Evolutionary conservation across 2,329 filamentous ascomycete genomes (phyloP).

Genomic region (Sporothrix curviconia): DNA sequence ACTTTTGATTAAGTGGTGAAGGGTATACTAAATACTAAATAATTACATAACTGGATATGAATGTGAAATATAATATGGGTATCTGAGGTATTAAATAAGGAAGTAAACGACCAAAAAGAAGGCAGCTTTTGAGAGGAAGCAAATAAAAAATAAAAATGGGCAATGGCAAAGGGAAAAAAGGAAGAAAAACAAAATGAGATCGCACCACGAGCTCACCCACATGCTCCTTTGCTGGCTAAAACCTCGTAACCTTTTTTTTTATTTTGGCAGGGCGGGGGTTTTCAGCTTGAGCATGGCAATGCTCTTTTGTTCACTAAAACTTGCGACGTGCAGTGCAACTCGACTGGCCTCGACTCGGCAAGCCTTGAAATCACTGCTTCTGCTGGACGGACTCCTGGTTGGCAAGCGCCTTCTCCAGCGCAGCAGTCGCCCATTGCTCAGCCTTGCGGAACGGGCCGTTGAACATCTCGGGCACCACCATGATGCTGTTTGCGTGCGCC

Average conservation of each 20-base stretch:
- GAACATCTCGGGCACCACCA: conserved; percentile 57
- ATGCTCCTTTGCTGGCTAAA: not conserved
- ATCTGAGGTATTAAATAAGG: conserved; percentile 12
- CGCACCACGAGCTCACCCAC: not conserved
- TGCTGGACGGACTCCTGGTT: conserved; percentile 41
- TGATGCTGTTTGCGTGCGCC: conserved; percentile 68
- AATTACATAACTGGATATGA: not conserved
- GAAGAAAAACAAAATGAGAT: not conserved
- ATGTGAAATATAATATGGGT: conserved; percentile 8
- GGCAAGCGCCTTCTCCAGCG: conserved; percentile 44
- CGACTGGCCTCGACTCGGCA: not conserved
- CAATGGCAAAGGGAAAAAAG: not conserved
- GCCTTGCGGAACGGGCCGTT: conserved; percentile 53
- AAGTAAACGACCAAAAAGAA: not conserved
- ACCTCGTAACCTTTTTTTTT: not conserved
- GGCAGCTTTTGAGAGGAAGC: not conserved
- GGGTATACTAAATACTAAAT: not conserved
- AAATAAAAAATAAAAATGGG: not conserved
- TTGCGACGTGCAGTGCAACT: not conserved
- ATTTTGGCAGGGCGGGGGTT: not conserved
- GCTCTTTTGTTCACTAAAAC: too few species aligned
- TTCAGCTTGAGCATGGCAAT: too few species aligned
- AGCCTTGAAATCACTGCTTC: conserved; percentile 34
- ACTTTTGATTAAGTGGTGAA: not conserved
- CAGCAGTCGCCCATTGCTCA: conserved; percentile 51